phyloP scores from a whole-genome alignment of 129 eudicot genomes.

The Centella asiatica region DNA sequence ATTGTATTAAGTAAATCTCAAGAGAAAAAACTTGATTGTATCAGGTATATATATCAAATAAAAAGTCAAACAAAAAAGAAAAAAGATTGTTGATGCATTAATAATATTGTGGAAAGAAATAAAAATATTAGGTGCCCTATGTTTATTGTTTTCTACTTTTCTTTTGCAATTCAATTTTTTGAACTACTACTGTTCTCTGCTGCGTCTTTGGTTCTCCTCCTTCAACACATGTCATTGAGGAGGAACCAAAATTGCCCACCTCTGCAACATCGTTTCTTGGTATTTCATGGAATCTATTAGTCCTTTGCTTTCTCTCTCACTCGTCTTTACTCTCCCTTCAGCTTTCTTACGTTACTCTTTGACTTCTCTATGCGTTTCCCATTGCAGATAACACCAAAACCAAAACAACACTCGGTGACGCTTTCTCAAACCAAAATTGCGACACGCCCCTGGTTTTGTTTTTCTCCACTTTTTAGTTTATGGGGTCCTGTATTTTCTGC shows the following conservation, averaged over 20 bases:
- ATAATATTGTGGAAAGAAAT: too few species aligned
- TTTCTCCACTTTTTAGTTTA: not conserved
- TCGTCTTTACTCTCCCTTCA: not conserved
- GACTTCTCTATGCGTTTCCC: not conserved
- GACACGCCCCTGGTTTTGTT: not conserved
- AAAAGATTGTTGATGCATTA: too few species aligned
- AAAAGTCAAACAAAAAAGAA: too few species aligned
- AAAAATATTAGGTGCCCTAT: too few species aligned
- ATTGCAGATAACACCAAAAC: not conserved
- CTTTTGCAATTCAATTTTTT: too few species aligned
- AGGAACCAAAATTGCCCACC: not conserved
- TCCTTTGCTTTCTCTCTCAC: not conserved
- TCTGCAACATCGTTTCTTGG: not conserved
- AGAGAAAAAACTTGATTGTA: too few species aligned
- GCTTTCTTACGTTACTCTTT: not conserved
- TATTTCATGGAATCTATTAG: not conserved
- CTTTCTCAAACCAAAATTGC: not conserved
- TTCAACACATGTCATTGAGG: too few species aligned
- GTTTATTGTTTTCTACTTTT: too few species aligned
- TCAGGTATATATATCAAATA: too few species aligned
- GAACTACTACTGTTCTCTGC: too few species aligned
- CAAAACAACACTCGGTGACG: not conserved
- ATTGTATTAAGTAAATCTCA: too few species aligned
- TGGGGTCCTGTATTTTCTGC: not conserved
- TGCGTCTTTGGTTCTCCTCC: not conserved